Evolutionary conservation across 768 basidiomycete genomes (phyloP), one percentile per base, ranked within the genome.

Genomic region (Lactarius tabidus): DNA sequence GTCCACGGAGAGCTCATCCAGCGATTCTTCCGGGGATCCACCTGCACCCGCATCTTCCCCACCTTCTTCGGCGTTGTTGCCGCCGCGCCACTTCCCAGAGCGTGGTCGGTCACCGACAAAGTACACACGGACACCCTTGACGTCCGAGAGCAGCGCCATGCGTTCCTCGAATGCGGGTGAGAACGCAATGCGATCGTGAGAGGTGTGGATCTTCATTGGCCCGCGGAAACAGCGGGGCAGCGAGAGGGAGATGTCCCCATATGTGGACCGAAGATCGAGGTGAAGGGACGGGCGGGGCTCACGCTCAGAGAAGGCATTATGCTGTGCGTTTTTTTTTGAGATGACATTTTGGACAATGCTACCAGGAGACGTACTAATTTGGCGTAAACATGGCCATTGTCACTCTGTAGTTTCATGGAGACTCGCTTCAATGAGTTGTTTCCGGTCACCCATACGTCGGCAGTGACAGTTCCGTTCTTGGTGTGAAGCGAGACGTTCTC

Each of bases 401-500:
- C 28, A 20, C 53, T 65, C 20, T 35, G 6, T 9, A 60, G 31
- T 8, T 60, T 53, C n/a, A 65, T n/a, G 2, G 31, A 29, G 43
- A 15, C 43, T 7, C 33, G 39, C 41, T 60, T 60, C 26, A 33
- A 23, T 20, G n/a, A 2, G 5, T 26, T 18, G 26, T 23, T 36
- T 4, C 26, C 53, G 23, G n/a, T 15, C 18, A 56, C 18, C 64
- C 41, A 65, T 23, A 65, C 23, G 26, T 65, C 64, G n/a, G 64
- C 41, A 23, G 12, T 18, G 43, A 65, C 31, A 3, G 41, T 4
- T 31, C 59, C 64, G 9, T 35, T 48, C 43, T 53, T 65, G 14
- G 64, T 56, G 41, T 29, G n/a, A 12, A 65, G 33, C 14, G 33
- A 51, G 7, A 65, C 41, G 36, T 65, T 65, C 59, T 60, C 39